phyloP scores from a whole-genome alignment of 495 filamentous ascomycete genomes.

The Podospora conica region DNA sequence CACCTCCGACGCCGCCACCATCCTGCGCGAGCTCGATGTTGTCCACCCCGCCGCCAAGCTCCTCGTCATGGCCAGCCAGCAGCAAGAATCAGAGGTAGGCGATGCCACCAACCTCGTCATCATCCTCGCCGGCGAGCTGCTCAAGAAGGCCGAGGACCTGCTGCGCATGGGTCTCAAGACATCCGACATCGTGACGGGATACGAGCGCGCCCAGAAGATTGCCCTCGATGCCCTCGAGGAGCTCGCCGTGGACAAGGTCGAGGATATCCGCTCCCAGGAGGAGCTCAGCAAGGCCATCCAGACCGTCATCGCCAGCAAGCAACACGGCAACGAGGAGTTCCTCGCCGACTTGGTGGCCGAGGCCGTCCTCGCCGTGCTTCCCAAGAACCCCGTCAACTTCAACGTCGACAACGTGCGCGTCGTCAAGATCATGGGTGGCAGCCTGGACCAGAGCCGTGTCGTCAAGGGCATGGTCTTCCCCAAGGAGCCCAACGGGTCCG shows the following conservation, averaged over 20 bases:
- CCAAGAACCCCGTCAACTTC: constrained; percentile 97
- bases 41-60: constrained; percentile 98
- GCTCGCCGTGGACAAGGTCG: constrained; percentile 83
- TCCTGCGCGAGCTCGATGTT: constrained; percentile 94
- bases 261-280: constrained; percentile 66
- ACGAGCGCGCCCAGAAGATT: constrained; percentile 87
- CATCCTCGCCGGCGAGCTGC: constrained; percentile 86
- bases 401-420: constrained; percentile 99
- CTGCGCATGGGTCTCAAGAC: constrained; percentile 94
- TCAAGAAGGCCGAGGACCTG: constrained; percentile 96
- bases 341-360: constrained; percentile 84
- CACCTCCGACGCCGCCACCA: constrained; percentile 96
- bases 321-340: constrained; percentile 84
- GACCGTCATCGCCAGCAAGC: constrained; percentile 94
- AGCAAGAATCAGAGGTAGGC: constrained; percentile 98
- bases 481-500: constrained; percentile 78
- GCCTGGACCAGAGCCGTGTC: constrained; percentile 84
- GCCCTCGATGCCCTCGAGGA: constrained; percentile 81
- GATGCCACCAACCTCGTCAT: constrained; percentile 98
- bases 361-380: constrained; percentile 88
- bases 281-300: constrained; percentile 94
- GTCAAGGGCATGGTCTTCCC: constrained; percentile 99
- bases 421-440: constrained; percentile 99
- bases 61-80: constrained; percentile 98
- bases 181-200: constrained; percentile 90